Conservation (phyloP, 1,139 yeast genomes). For the Geotrichum europaeum region DNA sequence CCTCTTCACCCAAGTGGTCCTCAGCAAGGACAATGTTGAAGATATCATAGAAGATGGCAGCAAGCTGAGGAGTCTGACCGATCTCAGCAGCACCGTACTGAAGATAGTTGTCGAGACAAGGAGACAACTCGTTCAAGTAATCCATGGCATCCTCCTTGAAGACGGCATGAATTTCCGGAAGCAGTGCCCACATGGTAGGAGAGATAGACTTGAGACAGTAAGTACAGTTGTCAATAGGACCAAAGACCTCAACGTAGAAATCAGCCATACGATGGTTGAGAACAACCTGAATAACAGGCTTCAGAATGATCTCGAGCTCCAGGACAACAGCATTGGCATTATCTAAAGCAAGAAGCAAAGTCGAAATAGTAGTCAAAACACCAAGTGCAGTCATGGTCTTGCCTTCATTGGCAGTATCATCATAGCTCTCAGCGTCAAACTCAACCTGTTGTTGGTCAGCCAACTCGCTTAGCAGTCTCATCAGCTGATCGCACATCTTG, state of each 20-base stretch:
- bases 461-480: conserved; percentile 66
- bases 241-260: conserved; percentile 76
- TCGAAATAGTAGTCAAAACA: conserved; percentile 76
- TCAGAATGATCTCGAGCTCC: conserved; percentile 63
- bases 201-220: conserved; percentile 67
- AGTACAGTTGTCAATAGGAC: conserved; percentile 78
- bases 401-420: conserved; percentile 50
- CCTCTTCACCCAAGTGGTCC: conserved; percentile 43
- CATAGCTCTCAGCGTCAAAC: conserved; percentile 33
- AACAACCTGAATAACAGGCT: conserved; percentile 67
- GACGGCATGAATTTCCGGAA: conserved; percentile 49
- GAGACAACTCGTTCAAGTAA: conserved; percentile 70
- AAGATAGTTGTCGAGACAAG: conserved; percentile 70
- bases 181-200: conserved; percentile 70
- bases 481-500: conserved; percentile 72
- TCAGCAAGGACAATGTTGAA: conserved; percentile 36
- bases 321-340: conserved; percentile 63
- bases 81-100: conserved; percentile 60
- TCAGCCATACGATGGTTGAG: conserved; percentile 63
- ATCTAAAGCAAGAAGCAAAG: conserved; percentile 82
- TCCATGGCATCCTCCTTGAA: conserved; percentile 49
- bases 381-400: conserved; percentile 88
- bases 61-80: conserved; percentile 33
- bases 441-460: conserved; percentile 40
- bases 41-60: conserved; percentile 29